Evolutionary conservation across 768 basidiomycete species (phyloP).

Genomic region (Nidula microcarpa): DNA sequence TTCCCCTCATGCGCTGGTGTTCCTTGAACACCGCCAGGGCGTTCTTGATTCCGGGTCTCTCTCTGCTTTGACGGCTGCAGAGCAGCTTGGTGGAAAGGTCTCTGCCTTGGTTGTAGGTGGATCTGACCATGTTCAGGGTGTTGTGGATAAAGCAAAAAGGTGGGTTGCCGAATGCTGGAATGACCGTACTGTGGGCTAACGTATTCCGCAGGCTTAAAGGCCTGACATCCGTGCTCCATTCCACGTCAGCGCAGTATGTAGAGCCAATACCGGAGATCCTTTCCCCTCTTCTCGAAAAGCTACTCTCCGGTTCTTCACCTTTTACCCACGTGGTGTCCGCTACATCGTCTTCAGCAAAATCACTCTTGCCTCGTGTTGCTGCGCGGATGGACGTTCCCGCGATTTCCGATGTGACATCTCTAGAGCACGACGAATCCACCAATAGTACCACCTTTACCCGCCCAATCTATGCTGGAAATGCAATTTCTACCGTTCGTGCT

Average conservation of each 20-base stretch:
- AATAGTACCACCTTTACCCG: constrained; percentile 85
- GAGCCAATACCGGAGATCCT: constrained; percentile 72
- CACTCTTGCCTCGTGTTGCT: constrained; percentile 88
- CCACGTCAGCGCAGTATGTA: constrained; percentile 66
- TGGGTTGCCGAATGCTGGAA: constrained; percentile 17
- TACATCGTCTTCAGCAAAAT: constrained; percentile 90
- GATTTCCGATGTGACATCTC: constrained; percentile 84
- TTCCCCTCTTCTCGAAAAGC: constrained; percentile 76
- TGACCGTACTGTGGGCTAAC: no score
- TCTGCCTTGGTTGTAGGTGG: constrained; percentile 75
- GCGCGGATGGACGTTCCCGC: constrained; percentile 87
- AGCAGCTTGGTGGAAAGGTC: constrained; percentile 81
- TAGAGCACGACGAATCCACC: constrained; percentile 67
- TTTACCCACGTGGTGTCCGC: constrained; percentile 93
- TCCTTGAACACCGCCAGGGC: constrained; percentile 83
- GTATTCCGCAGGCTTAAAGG: constrained; percentile 54
- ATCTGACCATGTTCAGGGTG: constrained; percentile 58
- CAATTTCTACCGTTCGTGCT: constrained; percentile 87
- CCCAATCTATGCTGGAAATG: constrained; percentile 97
- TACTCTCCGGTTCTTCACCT: constrained; percentile 57
- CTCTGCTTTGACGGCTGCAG: constrained; percentile 89
- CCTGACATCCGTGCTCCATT: constrained; percentile 63
- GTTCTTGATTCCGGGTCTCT: constrained; percentile 81
- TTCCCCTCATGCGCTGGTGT: constrained; percentile 74
- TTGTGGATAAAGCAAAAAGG: constrained; percentile 81